These are phyloP conservation scores for Paspalum notatum DNA, from an alignment of 176 grass and related monocot genomes.

Conservation along the genomic window DNA sequence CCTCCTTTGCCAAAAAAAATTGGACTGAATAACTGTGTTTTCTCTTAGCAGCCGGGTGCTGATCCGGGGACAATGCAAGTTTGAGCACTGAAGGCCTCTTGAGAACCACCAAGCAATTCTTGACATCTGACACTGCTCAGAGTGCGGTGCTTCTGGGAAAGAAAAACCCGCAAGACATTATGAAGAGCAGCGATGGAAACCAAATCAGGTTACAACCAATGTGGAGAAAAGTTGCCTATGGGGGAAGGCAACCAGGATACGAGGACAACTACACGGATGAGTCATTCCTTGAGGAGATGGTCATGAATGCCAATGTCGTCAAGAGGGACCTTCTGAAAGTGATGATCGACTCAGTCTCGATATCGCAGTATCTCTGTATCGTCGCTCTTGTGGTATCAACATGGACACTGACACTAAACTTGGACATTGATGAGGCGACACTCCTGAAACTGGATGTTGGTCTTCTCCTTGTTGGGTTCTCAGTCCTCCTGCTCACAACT, in stretches of 20 bases:
- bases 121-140: background rate
- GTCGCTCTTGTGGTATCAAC: constrained; percentile 83
- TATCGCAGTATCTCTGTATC: constrained; percentile 85
- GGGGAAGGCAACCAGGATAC: constrained; percentile 78
- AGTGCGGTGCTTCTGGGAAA: background rate
- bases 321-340: constrained; percentile 83
- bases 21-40: background rate
- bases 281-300: constrained; percentile 93
- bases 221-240: constrained; percentile 95
- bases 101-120: background rate
- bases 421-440: constrained; percentile 69
- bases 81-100: background rate
- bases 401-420: constrained; percentile 78
- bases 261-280: constrained; percentile 80
- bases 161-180: constrained; percentile 30
- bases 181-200: constrained; percentile 44
- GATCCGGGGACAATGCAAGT: constrained; percentile 3
- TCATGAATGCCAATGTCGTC: constrained; percentile 95
- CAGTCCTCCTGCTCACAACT: constrained; percentile 61
- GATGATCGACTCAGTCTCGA: constrained; percentile 77
- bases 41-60: background rate
- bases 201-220: constrained; percentile 41
- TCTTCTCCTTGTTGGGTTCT: constrained; percentile 79
- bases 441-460: constrained; percentile 77
- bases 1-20: background rate